Conservation (phyloP, 257 asterid species). For the Plantago ovata region DNA sequence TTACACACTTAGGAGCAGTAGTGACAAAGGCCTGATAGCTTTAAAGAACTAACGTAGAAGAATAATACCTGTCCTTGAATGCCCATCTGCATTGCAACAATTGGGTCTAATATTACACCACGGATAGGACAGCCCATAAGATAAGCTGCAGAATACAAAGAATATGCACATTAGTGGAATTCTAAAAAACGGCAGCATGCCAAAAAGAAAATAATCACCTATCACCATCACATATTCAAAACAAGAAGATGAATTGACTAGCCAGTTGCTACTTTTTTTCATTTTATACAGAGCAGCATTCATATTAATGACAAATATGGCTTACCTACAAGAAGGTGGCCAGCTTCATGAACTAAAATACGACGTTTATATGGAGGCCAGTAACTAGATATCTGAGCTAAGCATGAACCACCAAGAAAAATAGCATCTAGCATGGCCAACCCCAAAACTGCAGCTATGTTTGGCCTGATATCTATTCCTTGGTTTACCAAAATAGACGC, state of each 20-base stretch:
- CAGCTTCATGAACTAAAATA: slow-evolving; percentile 93
- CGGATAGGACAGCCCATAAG: slow-evolving; percentile 97
- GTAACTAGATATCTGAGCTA: slow-evolving; percentile 85
- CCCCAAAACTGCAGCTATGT: slow-evolving; percentile 68
- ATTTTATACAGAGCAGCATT: neutral
- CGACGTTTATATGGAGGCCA: slow-evolving; percentile 98
- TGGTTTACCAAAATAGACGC: slow-evolving; percentile 63
- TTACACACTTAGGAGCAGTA: neutral
- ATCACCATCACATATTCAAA: slow-evolving; percentile 3
- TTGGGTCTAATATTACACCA: slow-evolving; percentile 88
- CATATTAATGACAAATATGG: neutral
- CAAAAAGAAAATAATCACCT: slow-evolving; percentile 1
- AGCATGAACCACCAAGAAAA: slow-evolving; percentile 87
- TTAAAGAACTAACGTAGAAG: slow-evolving; percentile 12
- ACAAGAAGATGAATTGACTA: neutral
- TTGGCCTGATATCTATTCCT: slow-evolving; percentile 90
- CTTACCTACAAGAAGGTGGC: slow-evolving; percentile 93
- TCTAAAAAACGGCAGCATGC: slow-evolving; percentile 6
- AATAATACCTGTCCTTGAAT: slow-evolving; percentile 90
- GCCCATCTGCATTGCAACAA: slow-evolving; percentile 91
- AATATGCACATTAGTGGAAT: slow-evolving; percentile 16
- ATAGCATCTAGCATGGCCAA: slow-evolving; percentile 67
- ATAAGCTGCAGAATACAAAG: slow-evolving; percentile 64
- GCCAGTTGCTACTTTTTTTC: neutral
- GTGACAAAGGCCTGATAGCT: slow-evolving; percentile 9